A percentile compares a stretch with the other conserved stretches of the same genome.
These are phyloP conservation scores for Auricularia sp. DNA, from an alignment of 768 basidiomycete species.

Conservation along the genomic window DNA sequence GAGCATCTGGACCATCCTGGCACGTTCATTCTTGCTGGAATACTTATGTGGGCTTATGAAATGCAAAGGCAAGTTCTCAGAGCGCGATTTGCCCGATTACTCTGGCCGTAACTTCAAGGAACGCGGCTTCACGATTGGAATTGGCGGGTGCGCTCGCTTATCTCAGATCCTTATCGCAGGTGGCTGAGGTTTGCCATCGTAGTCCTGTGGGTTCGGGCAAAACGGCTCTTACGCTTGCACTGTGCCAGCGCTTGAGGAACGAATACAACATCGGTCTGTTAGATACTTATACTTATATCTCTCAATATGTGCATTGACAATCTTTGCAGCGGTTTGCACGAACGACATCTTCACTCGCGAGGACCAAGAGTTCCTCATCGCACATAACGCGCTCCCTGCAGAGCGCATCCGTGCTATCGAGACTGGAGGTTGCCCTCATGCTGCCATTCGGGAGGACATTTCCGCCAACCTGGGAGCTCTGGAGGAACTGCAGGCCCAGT, in stretches of 20 bases:
- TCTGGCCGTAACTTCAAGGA: constrained; percentile 76
- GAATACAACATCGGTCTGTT: constrained; percentile 82
- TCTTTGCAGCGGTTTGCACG: constrained; percentile 73
- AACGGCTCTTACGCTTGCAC: constrained; percentile 84
- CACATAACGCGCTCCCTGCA: constrained; percentile 75
- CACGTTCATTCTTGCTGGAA: constrained; percentile 18
- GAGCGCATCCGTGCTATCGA: constrained; percentile 91
- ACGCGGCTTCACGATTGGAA: constrained; percentile 94
- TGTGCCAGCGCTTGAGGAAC: constrained; percentile 71
- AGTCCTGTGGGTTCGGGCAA: constrained; percentile 98
- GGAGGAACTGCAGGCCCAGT: constrained; percentile 88
- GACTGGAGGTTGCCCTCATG: constrained; percentile 96
- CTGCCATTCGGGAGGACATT: constrained; percentile 96
- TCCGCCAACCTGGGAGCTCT: constrained; percentile 94
- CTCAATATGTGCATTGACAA: not conserved
- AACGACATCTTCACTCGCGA: constrained; percentile 99
- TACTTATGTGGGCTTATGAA: not conserved
- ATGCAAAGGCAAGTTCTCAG: constrained; percentile 71
- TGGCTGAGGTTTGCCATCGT: not conserved
- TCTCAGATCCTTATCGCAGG: not conserved
- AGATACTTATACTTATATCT: not conserved
- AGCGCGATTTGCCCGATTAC: constrained; percentile 89
- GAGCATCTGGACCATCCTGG: constrained; percentile 87
- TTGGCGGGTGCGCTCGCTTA: constrained; percentile 66
- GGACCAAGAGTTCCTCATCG: constrained; percentile 95